phyloP scores from a whole-genome alignment of 768 basidiomycete species.

The Filobasidium wieringae region DNA sequence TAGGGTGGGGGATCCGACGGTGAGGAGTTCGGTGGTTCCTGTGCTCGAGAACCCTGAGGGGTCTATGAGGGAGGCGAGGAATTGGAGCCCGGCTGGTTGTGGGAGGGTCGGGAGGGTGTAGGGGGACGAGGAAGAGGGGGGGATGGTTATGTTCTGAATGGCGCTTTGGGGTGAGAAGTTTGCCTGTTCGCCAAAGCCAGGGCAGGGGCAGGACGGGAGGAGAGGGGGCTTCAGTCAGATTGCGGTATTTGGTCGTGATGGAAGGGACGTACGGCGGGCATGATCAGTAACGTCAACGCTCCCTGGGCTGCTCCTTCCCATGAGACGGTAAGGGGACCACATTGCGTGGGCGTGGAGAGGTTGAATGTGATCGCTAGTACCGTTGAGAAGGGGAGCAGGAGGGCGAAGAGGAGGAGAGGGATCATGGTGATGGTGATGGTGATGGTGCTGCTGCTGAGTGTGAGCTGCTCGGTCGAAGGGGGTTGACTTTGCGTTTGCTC shows the following conservation, averaged over 20 bases:
- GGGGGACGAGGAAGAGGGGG: slow-evolving; percentile 16
- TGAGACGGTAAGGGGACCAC: slow-evolving; percentile 24
- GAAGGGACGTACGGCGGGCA: slow-evolving; percentile 18
- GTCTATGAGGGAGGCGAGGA: slow-evolving; percentile 34
- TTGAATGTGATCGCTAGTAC: slow-evolving; percentile 23
- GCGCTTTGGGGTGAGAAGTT: slow-evolving; percentile 9
- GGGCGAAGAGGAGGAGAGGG: background rate
- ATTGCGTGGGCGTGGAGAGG: slow-evolving; percentile 32
- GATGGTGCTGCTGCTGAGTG: no score
- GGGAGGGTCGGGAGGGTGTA: slow-evolving; percentile 25
- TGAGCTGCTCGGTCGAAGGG: no score
- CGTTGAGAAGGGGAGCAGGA: background rate
- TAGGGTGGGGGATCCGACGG: slow-evolving; percentile 7
- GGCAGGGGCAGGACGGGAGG: no score
- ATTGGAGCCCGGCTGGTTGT: slow-evolving; percentile 31
- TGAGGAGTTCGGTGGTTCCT: slow-evolving; percentile 22
- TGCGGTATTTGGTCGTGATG: background rate
- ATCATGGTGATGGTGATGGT: no score
- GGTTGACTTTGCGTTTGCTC: no score
- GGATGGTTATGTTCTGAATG: slow-evolving; percentile 33
- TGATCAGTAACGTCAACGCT: slow-evolving; percentile 23
- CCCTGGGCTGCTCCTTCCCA: slow-evolving; percentile 23
- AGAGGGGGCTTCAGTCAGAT: slow-evolving; percentile 21
- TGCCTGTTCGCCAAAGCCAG: slow-evolving; percentile 2
- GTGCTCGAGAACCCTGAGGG: slow-evolving; percentile 29